These are phyloP conservation scores for Arthrobotrys entomopaga DNA, from an alignment of 2,329 filamentous ascomycete genomes.

Conservation along the genomic window DNA sequence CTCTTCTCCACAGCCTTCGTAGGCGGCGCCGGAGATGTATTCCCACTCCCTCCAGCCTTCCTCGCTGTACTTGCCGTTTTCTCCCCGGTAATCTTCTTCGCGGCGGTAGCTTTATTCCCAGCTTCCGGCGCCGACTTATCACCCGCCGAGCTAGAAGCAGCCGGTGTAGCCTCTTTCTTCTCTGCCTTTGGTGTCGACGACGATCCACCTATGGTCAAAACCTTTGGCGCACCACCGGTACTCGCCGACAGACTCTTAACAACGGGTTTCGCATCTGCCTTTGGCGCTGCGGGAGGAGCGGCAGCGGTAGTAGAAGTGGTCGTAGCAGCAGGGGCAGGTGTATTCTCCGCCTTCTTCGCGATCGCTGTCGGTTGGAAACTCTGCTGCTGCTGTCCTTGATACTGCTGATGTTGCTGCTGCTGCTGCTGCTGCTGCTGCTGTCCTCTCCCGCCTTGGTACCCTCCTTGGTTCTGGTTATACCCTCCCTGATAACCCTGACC, in stretches of 20 bases:
- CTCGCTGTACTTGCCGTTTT: conserved; percentile 69
- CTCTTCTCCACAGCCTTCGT: conserved; percentile 63
- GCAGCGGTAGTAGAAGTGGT: conserved; percentile 63
- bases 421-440: conserved; percentile 63
- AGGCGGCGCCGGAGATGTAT: conserved; percentile 72
- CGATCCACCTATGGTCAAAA: conserved; percentile 70
- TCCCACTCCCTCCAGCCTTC: conserved; percentile 75
- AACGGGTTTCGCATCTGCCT: conserved; percentile 61
- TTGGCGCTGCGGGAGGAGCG: conserved; percentile 64
- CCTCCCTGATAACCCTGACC: conserved; percentile 66
- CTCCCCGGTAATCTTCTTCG: conserved; percentile 79
- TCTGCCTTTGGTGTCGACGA: conserved; percentile 66
- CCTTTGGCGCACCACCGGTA: conserved; percentile 64
- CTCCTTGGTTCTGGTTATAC: conserved; percentile 62
- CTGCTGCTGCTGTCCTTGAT: conserved; percentile 63
- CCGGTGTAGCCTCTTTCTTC: conserved; percentile 63
- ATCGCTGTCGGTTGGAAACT: conserved; percentile 69
- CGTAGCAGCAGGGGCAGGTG: conserved; percentile 61
- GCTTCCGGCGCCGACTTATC: conserved; percentile 69
- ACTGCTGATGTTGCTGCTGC: conserved; percentile 53
- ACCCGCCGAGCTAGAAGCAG: conserved; percentile 61
- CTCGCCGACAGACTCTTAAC: conserved; percentile 57
- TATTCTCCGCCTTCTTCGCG: conserved; percentile 66
- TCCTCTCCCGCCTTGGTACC: conserved; percentile 59
- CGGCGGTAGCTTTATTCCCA: conserved; percentile 83